Evolutionary conservation across 805 yeast genomes (phyloP).

Genomic region (Suhomyces sp.): DNA sequence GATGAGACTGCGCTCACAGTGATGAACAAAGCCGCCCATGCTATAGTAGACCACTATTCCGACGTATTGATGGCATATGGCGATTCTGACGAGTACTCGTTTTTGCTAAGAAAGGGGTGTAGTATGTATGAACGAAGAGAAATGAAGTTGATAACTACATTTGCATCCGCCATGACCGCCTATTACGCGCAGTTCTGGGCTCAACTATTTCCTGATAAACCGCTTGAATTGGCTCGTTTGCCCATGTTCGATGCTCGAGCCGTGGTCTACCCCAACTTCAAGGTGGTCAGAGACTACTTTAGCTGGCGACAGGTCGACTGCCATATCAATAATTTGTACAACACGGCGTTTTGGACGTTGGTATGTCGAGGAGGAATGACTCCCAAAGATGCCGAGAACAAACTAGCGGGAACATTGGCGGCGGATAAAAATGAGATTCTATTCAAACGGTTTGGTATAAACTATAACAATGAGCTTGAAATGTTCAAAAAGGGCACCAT

Average conservation of each 20-base stretch:
- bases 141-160: constrained; percentile 73
- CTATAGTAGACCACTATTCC: constrained; percentile 59
- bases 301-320: constrained; percentile 96
- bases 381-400: constrained; percentile 77
- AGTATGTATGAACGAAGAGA: constrained; percentile 78
- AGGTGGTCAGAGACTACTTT: constrained; percentile 71
- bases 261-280: constrained; percentile 70
- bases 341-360: constrained; percentile 88
- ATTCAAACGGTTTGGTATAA: constrained; percentile 72
- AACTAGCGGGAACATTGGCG: constrained; percentile 72
- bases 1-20: constrained; percentile 71
- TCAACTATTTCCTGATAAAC: constrained; percentile 49
- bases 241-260: constrained; percentile 94
- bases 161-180: constrained; percentile 79
- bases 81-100: constrained; percentile 92
- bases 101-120: constrained; percentile 64
- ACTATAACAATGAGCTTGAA: constrained; percentile 88
- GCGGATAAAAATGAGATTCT: constrained; percentile 87
- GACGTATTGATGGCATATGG: constrained; percentile 87
- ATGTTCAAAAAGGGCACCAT: constrained; percentile 83
- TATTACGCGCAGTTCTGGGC: constrained; percentile 71
- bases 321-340: constrained; percentile 91
- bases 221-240: constrained; percentile 49
- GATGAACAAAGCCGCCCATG: constrained; percentile 78
- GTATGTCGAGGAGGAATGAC: constrained; percentile 66